Evolutionary conservation across 495 filamentous ascomycete species (phyloP).

Genomic region (Glarea lozoyensis): DNA sequence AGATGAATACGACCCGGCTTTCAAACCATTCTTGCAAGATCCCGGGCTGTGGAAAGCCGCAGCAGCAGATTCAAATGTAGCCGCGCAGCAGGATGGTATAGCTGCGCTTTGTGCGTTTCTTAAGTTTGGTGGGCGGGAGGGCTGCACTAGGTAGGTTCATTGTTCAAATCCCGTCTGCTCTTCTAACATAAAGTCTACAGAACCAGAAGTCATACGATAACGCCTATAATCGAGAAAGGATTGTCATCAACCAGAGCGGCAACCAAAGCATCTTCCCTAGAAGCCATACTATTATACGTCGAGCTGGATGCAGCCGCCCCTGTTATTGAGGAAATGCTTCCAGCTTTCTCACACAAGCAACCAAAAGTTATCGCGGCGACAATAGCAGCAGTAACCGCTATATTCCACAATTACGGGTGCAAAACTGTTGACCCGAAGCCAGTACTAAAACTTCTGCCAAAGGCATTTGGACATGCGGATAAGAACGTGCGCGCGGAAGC

Average conservation of each 20-base stretch:
- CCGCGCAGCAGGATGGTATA: slow-evolving; percentile 90
- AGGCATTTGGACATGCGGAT: slow-evolving; percentile 91
- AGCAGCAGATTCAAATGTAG: slow-evolving; percentile 92
- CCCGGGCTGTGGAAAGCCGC: slow-evolving; percentile 84
- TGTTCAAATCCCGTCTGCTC: background rate
- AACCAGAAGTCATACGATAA: slow-evolving; percentile 65
- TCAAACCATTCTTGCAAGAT: slow-evolving; percentile 79
- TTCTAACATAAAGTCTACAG: slow-evolving; percentile 29
- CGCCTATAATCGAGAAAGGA: slow-evolving; percentile 83
- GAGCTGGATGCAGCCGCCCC: slow-evolving; percentile 83
- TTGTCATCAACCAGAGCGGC: slow-evolving; percentile 77
- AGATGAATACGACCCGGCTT: slow-evolving; percentile 80
- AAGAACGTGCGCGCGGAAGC: slow-evolving; percentile 97
- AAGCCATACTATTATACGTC: slow-evolving; percentile 80
- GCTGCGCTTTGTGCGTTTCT: slow-evolving; percentile 80
- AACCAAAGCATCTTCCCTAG: slow-evolving; percentile 77
- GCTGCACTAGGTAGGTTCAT: slow-evolving; percentile 51
- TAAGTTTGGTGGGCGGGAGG: slow-evolving; percentile 73
- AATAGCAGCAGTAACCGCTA: slow-evolving; percentile 66
- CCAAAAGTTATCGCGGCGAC: slow-evolving; percentile 89
- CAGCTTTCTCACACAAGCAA: slow-evolving; percentile 79
- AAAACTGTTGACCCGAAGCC: slow-evolving; percentile 96
- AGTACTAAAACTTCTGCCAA: slow-evolving; percentile 82
- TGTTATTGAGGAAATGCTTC: slow-evolving; percentile 83
- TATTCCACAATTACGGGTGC: slow-evolving; percentile 90